These are phyloP conservation scores for Populus hybrid DNA, from an alignment of 441 rosid genomes.

Conservation along the genomic window DNA sequence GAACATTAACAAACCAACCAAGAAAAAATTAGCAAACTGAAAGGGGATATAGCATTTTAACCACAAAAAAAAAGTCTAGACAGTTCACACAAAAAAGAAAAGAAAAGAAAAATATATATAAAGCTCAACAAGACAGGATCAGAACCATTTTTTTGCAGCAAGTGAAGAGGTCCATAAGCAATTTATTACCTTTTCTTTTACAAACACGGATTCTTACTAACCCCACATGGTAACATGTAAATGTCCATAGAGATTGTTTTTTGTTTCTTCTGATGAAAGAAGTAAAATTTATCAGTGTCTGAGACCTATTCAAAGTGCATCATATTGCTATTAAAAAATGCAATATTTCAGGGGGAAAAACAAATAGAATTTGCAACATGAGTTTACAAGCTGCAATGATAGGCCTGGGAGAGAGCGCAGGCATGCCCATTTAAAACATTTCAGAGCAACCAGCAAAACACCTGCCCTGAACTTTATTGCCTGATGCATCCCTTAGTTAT, in stretches of 20 bases:
- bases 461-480: neutral
- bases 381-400: neutral
- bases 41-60: too few species aligned
- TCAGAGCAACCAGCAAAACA: neutral
- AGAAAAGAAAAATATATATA: too few species aligned
- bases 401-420: neutral
- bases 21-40: neutral
- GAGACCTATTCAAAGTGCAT: too few species aligned
- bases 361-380: neutral
- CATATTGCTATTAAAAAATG: too few species aligned
- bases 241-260: neutral
- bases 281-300: neutral
- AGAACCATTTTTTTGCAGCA: neutral
- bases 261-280: neutral
- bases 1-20: constrained; percentile 4
- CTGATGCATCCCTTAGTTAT: neutral
- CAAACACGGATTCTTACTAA: neutral
- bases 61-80: neutral
- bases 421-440: neutral
- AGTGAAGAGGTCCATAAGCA: neutral
- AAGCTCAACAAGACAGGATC: neutral
- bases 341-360: neutral
- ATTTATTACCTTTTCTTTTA: too few species aligned
- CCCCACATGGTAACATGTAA: neutral
- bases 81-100: neutral